Conservation (phyloP, 2,329 filamentous ascomycete species). For the Stemphylium beticola region DNA sequence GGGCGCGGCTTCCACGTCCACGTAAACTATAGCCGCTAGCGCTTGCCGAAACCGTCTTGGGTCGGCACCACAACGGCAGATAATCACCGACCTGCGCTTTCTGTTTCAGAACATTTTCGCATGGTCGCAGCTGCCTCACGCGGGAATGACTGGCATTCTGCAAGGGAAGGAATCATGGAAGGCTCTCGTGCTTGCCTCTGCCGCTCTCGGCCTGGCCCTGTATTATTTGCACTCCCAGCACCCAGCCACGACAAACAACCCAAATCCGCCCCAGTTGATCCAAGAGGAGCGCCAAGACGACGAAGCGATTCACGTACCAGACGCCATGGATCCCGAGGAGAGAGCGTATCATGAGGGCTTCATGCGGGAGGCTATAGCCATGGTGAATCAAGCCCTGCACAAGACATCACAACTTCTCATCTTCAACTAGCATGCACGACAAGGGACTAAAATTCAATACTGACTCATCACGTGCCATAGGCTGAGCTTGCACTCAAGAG, state of each 20-base stretch:
- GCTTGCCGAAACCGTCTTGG: constrained; percentile 36
- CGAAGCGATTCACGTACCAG: constrained; percentile 31
- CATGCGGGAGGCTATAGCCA: constrained; percentile 84
- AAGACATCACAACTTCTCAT: constrained; percentile 3
- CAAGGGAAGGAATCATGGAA: constrained; percentile 30
- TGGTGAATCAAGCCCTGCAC: constrained; percentile 62
- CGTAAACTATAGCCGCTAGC: constrained; percentile 34
- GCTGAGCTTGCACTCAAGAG: constrained; percentile 79
- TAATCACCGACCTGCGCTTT: constrained; percentile 28
- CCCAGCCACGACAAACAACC: constrained; percentile 10
- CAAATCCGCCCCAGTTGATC: constrained; percentile 13
- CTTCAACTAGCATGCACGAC: background rate
- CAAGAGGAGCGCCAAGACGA: constrained; percentile 35
- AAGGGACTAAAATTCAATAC: constrained; percentile 1
- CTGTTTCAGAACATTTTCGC: constrained; percentile 24
- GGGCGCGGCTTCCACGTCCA: constrained; percentile 41
- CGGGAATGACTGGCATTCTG: constrained; percentile 9
- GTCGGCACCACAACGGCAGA: constrained; percentile 18
- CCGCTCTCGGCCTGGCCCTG: constrained; percentile 29
- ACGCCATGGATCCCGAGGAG: constrained; percentile 46
- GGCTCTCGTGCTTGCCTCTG: constrained; percentile 25
- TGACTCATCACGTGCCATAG: constrained; percentile 54
- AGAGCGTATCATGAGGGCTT: constrained; percentile 65
- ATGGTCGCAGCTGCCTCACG: constrained; percentile 28
- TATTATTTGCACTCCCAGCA: constrained; percentile 23